Evolutionary conservation across 2,329 filamentous ascomycete species (phyloP).

Genomic region (Zarea fungicola): DNA sequence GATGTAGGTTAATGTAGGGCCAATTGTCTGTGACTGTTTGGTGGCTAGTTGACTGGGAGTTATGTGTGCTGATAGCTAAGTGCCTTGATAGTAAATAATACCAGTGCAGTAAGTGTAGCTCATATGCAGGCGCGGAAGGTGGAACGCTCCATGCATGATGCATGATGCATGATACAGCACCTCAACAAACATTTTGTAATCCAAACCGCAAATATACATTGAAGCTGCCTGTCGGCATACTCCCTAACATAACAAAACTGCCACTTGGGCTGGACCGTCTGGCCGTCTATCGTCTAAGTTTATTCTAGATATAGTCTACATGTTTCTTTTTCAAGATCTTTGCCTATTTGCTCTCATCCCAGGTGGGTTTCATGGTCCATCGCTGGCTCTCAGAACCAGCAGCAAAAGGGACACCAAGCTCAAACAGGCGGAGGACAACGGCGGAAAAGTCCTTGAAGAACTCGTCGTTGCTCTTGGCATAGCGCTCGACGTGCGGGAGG

Average conservation of each 20-base stretch:
- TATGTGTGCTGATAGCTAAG: no score
- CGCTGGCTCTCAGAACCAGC: slow-evolving; percentile 51
- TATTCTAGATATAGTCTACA: slow-evolving; percentile 8
- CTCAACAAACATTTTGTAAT: no score
- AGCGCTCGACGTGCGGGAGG: slow-evolving; percentile 72
- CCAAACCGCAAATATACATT: no score
- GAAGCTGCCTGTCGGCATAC: not conserved
- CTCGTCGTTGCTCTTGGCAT: slow-evolving; percentile 81
- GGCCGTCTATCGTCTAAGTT: slow-evolving; percentile 11
- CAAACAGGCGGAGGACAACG: slow-evolving; percentile 77
- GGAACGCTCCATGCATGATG: no score
- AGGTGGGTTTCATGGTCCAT: slow-evolving; percentile 59
- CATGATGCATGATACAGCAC: no score
- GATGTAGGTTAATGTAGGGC: no score
- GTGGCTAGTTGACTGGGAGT: no score
- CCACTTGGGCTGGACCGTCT: slow-evolving; percentile 7
- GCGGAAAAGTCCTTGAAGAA: slow-evolving; percentile 93
- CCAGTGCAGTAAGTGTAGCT: no score
- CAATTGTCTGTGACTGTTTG: no score
- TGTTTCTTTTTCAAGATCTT: slow-evolving; percentile 14
- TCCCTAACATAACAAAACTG: slow-evolving; percentile 10
- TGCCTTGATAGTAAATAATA: no score
- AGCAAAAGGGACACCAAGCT: slow-evolving; percentile 87
- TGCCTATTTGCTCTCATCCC: slow-evolving; percentile 27
- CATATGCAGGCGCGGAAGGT: no score